Base-by-base conservation (phyloP, 108 stramenopile genomes). In the Nitzschia sp. region DNA sequence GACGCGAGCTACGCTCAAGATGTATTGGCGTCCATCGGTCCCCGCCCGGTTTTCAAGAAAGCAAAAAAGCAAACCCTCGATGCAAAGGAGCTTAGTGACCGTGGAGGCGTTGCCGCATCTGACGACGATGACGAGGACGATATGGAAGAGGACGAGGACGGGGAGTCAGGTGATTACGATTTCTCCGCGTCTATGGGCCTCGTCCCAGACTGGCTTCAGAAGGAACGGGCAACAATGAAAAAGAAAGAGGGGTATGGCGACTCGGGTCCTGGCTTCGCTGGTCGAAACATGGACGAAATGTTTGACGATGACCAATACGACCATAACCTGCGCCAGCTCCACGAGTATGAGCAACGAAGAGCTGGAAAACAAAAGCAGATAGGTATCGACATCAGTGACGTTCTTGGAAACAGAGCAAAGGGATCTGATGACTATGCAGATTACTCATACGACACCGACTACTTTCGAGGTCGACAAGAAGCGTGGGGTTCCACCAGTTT, bases 1-100 rank as follows among this genome's bases (percentile, higher is more conserved):
- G 89, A 85, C 48, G 66, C 77, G 8, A 73, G 83, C 9, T 83
- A 86, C 52, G 86, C 78, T n/a, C 54, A 85, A 38, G 47, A 76
- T 27, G 72, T 60, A 22, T 35, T 83, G 19, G 31, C 38, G 15
- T 67, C 65, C 1, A 52, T 69, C 21, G 72, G 64, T 2, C 69
- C 77, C 16, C 55, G 77, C 16, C 80, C 80, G 17, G 55, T 44
- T 6, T 53, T 62, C 28, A 64, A 69, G 44, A 64, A 50, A 26
- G 56, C 30, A 21, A 63, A 29, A 45, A 76, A 36, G 34, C 2
- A 57, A 66, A 28, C 36, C 26, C 15, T 73, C 26, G 74, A 76
- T 29, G 80, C 71, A 64, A 30, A 70, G 52, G 57, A 48, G 29
- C 55, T 68, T 21, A 80, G 80, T 56, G 80, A 80, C 31, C 47